Base-by-base conservation (phyloP, 352 stramenopile genomes). In the Phytophthora nicotianae region DNA sequence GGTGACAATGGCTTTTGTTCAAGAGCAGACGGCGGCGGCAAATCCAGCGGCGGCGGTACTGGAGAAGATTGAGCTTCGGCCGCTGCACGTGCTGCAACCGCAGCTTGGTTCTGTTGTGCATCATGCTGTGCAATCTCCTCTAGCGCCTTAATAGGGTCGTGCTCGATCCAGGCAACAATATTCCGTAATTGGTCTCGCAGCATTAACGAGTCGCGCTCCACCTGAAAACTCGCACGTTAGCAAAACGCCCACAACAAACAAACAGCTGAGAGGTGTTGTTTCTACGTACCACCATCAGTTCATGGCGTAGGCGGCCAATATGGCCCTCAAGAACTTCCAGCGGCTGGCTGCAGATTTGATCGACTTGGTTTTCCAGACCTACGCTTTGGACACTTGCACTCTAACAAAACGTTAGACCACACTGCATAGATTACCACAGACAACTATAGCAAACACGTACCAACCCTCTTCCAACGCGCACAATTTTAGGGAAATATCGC, bases 401-500 rank as follows among this genome's bases (percentile, higher is more conserved):
- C 87, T 96, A 43, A 35, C 19, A 48, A 40, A 54, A 35, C 14
- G 51, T 61, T 45, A 62, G 37, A 37, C 26, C 40, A n/a, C 11
- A 6, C 10, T 42, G 14, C 16, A 56, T 16, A 46, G 4, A 33
- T 38, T 45, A 19, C 24, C 8, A 45, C 23, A 26, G 5, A n/a
- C 5, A 11, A 41, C 2, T 21, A 35, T 21, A 50, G 23, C 20
- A 20, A 50, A n/a, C 4, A 79, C 83, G 46, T 69, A 96, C 87
- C 63, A 94, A 68, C 60, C 83, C 70, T 49, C 89, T 73, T 7
- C 96, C 96, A 20, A 98, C 91, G 23, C 96, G 85, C 62, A 98
- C 90, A 37, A 99, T 98, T 52, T 95, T 93, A 13, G 96, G 96
- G 53, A 98, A 98, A 57, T 98, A 99, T 42, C 89, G 78, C 47